These are phyloP conservation scores for Stellera chamaejasme DNA, from an alignment of 345 rosid genomes.

Conservation along the genomic window DNA sequence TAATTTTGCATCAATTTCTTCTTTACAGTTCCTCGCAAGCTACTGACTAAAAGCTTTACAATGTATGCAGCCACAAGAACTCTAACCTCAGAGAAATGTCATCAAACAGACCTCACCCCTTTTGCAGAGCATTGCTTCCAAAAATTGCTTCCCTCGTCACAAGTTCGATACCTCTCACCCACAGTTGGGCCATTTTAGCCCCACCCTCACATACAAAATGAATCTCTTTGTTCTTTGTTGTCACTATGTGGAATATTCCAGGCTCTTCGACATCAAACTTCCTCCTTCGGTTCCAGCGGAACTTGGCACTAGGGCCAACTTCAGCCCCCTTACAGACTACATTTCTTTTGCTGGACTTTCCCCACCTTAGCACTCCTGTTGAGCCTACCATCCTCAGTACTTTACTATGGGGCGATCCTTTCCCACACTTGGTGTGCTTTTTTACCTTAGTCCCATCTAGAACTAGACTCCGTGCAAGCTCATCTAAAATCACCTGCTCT, in stretches of 20 bases:
- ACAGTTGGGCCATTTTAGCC: conserved; percentile 40
- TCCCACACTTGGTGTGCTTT: conserved; percentile 57
- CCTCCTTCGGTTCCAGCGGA: conserved; percentile 45
- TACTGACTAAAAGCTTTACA: too few relatives aligned
- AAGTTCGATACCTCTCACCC: conserved; percentile 58
- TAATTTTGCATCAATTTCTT: too few relatives aligned
- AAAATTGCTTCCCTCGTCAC: conserved; percentile 41
- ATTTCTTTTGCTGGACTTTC: conserved; percentile 43
- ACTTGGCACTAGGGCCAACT: conserved; percentile 35
- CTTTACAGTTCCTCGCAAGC: too few relatives aligned
- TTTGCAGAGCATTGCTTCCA: conserved; percentile 4
- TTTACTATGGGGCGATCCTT: conserved; percentile 44
- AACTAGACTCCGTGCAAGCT: conserved; percentile 44
- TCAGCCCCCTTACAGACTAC: conserved; percentile 44
- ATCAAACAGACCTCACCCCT: too few relatives aligned
- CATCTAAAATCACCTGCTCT: conserved; percentile 35
- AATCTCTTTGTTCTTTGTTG: conserved; percentile 53
- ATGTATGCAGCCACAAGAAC: too few relatives aligned
- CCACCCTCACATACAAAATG: conserved; percentile 61
- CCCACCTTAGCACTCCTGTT: conserved; percentile 45
- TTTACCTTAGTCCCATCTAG: conserved; percentile 28
- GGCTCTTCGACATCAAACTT: conserved; percentile 29
- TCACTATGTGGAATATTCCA: conserved; percentile 46
- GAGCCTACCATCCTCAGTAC: conserved; percentile 30
- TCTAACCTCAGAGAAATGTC: too few relatives aligned